Evolutionary conservation across 495 filamentous ascomycete genomes (phyloP).

Genomic region (Thermochaetoides thermophila): DNA sequence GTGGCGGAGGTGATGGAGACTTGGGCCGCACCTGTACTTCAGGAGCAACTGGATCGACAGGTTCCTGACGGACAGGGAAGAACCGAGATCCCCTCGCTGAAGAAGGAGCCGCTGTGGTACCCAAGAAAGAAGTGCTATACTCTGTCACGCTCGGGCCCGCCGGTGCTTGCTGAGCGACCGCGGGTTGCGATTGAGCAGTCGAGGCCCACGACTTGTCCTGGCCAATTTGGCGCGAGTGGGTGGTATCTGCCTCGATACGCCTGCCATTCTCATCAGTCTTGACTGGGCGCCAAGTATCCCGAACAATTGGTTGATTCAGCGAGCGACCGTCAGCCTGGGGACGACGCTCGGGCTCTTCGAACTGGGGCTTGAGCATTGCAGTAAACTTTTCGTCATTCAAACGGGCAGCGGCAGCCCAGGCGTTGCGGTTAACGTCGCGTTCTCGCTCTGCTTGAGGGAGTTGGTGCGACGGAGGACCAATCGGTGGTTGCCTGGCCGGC

Average conservation of each 20-base stretch:
- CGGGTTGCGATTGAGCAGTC: conserved; percentile 8
- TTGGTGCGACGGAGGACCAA: conserved; percentile 23
- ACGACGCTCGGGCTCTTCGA: conserved; percentile 15
- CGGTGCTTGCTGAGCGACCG: conserved; percentile 3
- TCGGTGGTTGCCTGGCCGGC: conserved; percentile 20
- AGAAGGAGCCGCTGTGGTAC: too few relatives aligned
- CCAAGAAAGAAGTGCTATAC: too few relatives aligned
- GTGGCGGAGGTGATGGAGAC: conserved; percentile 59
- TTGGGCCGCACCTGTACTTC: conserved; percentile 21
- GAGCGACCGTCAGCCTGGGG: conserved; percentile 16
- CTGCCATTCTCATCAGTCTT: conserved; percentile 30
- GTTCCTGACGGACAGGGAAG: conserved; percentile 41
- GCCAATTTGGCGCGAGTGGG: conserved; percentile 14
- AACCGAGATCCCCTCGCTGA: conserved; percentile 40
- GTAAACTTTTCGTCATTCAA: conserved; percentile 14
- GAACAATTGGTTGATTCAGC: conserved; percentile 31
- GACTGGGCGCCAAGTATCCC: conserved; percentile 50
- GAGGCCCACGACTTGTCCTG: conserved; percentile 14
- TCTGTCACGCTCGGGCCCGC: conserved; percentile 7
- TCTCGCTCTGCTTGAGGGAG: conserved; percentile 7
- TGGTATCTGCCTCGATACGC: conserved; percentile 11
- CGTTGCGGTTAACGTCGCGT: conserved; percentile 2
- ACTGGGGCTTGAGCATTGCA: conserved; percentile 14
- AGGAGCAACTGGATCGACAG: conserved; percentile 5
- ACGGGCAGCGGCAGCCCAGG: conserved; percentile 9